A percentile compares a stretch with the other conserved stretches of the same genome.
Evolutionary conservation across 805 yeast species (phyloP).

Genomic region (Candida tallmaniae): DNA sequence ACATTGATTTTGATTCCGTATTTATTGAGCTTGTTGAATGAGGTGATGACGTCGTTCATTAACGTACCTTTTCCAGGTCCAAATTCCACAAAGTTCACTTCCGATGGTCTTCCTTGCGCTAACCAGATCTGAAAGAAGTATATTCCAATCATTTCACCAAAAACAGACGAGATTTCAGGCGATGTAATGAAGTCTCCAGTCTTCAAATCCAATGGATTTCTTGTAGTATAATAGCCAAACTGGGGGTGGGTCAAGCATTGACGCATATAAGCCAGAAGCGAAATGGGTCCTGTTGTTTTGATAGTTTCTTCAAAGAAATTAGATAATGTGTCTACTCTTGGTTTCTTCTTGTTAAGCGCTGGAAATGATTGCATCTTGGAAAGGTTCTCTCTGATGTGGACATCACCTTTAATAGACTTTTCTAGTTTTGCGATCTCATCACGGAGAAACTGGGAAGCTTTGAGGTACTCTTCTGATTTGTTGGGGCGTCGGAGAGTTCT

Average conservation of each 20-base stretch:
- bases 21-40: constrained; percentile 39
- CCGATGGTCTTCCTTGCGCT: constrained; percentile 47
- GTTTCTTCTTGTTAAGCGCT: constrained; percentile 12
- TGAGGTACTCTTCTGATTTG: constrained; percentile 36
- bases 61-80: constrained; percentile 87
- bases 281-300: constrained; percentile 70
- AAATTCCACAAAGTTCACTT: constrained; percentile 60
- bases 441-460: constrained; percentile 30
- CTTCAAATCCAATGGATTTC: constrained; percentile 60
- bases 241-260: constrained; percentile 77
- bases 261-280: constrained; percentile 71
- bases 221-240: constrained; percentile 73
- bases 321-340: constrained; percentile 22
- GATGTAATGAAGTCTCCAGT: constrained; percentile 79
- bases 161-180: constrained; percentile 83
- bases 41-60: constrained; percentile 56
- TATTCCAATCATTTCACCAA: constrained; percentile 79
- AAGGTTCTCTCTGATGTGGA: constrained; percentile 31
- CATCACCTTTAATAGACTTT: constrained; percentile 33
- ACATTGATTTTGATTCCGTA: constrained; percentile 34
- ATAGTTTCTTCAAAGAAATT: constrained; percentile 45
- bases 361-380: constrained; percentile 37
- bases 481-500: not conserved
- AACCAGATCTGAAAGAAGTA: constrained; percentile 63
- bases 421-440: constrained; percentile 30